Percentiles rank a stretch among this genome's conserved stretches.
Evolutionary conservation across 352 stramenopile genomes (phyloP).

Genomic region (Phytophthora macrochlamydospora): DNA sequence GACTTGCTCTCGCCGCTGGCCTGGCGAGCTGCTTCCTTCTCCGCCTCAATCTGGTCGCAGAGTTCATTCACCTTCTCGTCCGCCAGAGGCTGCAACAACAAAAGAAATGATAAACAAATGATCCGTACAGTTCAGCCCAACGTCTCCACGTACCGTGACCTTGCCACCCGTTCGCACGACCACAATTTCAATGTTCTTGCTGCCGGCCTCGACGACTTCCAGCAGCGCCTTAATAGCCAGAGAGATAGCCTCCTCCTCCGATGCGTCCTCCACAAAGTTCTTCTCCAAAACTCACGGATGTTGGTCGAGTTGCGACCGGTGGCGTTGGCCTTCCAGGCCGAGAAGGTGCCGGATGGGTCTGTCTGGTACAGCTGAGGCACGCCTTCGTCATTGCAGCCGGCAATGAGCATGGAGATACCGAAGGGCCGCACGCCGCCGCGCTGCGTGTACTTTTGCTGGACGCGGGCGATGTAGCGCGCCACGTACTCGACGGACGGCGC

Average conservation of each 20-base stretch:
- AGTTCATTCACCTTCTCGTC: constrained; percentile 84
- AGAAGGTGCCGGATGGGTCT: constrained; percentile 98
- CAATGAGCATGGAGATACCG: constrained; percentile 97
- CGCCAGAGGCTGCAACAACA: constrained; percentile 49
- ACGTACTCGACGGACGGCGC: constrained; percentile 97
- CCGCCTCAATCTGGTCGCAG: constrained; percentile 80
- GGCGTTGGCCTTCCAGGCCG: constrained; percentile 98
- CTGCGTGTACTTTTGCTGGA: constrained; percentile 99
- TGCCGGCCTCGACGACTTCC: constrained; percentile 98
- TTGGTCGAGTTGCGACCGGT: constrained; percentile 98
- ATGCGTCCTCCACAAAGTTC: constrained; percentile 94
- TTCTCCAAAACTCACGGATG: constrained; percentile 99
- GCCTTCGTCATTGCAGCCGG: constrained; percentile 92
- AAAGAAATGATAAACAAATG: neutral
- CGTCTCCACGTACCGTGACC: constrained; percentile 54
- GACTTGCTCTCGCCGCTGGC: constrained; percentile 79
- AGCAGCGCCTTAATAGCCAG: constrained; percentile 96
- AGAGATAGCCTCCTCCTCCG: constrained; percentile 91
- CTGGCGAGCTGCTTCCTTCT: constrained; percentile 82
- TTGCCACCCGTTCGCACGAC: constrained; percentile 86
- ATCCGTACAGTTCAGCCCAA: too few species aligned
- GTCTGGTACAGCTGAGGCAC: constrained; percentile 98
- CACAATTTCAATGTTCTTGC: constrained; percentile 99
- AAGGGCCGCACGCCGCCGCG: constrained; percentile 98
- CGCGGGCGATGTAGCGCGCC: constrained; percentile 95